These are phyloP conservation scores for Sugiyamaella grinbergsii DNA, from an alignment of 1,139 yeast species.

Conservation along the genomic window DNA sequence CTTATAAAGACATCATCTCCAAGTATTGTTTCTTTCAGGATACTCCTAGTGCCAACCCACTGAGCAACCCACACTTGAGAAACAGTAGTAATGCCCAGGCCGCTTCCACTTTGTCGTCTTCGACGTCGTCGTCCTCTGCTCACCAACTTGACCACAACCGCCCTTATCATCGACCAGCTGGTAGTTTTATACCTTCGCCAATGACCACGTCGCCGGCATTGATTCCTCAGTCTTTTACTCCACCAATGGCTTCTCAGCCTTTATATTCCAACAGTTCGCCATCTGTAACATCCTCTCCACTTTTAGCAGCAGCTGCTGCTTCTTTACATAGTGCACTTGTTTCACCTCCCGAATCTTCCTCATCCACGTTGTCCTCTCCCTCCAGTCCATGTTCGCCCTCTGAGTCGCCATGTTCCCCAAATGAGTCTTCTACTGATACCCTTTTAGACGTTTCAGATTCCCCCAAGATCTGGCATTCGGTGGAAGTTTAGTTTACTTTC, in stretches of 20 bases:
- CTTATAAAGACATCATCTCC: slow-evolving; percentile 68
- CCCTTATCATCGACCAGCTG: slow-evolving; percentile 8
- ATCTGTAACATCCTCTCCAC: slow-evolving; percentile 17
- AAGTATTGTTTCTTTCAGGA: slow-evolving; percentile 67
- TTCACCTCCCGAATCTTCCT: slow-evolving; percentile 15
- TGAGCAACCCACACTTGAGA: too few species aligned
- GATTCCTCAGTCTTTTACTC: slow-evolving; percentile 18
- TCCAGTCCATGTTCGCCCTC: slow-evolving; percentile 10
- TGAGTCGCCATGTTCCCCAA: slow-evolving; percentile 12
- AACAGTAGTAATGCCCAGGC: too few species aligned
- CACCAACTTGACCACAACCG: neutral
- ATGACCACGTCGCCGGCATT: slow-evolving; percentile 22
- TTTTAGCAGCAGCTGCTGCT: slow-evolving; percentile 5
- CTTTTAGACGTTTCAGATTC: slow-evolving; percentile 14
- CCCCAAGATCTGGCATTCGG: slow-evolving; percentile 19
- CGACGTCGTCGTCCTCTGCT: neutral
- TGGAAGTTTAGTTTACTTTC: slow-evolving; percentile 13
- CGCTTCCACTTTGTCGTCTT: neutral
- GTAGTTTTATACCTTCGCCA: slow-evolving; percentile 17
- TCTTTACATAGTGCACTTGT: slow-evolving; percentile 3
- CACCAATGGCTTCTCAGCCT: too few species aligned
- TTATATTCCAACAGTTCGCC: slow-evolving; percentile 11
- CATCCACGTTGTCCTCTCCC: slow-evolving; percentile 14
- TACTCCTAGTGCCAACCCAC: slow-evolving; percentile 13
- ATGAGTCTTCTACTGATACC: slow-evolving; percentile 19